phyloP scores from a whole-genome alignment of 2,329 filamentous ascomycete genomes.

The Monilinia fructicola region DNA sequence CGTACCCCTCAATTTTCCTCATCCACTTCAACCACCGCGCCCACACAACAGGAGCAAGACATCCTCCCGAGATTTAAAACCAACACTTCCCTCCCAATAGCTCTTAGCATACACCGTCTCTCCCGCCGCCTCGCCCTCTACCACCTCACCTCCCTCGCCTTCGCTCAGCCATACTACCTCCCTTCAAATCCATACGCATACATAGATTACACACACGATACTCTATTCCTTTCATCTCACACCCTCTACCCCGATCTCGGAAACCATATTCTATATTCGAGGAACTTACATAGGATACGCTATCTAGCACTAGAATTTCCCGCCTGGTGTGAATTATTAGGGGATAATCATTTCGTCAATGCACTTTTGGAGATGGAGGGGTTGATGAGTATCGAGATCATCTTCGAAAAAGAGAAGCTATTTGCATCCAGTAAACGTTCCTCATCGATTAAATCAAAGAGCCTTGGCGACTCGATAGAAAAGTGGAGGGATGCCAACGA shows the following conservation, averaged over 20 bases:
- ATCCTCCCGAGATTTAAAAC: background rate
- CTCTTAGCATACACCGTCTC: slow-evolving; percentile 3
- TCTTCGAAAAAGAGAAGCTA: background rate
- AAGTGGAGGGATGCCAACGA: background rate
- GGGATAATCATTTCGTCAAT: slow-evolving; percentile 20
- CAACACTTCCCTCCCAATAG: background rate
- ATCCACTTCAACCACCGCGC: background rate
- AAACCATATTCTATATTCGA: slow-evolving; percentile 9
- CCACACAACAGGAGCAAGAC: background rate
- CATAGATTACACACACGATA: slow-evolving; percentile 5
- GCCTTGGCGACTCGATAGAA: background rate
- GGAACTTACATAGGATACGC: slow-evolving; percentile 1
- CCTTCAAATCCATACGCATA: slow-evolving; percentile 17
- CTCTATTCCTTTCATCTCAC: background rate
- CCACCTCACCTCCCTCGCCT: background rate
- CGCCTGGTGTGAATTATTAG: background rate
- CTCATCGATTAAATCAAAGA: background rate
- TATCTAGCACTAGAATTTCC: slow-evolving; percentile 1
- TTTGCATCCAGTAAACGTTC: background rate
- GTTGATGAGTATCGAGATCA: background rate
- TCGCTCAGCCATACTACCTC: slow-evolving; percentile 14
- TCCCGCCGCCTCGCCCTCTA: slow-evolving; percentile 13
- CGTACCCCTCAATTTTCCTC: background rate
- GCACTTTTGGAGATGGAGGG: slow-evolving; percentile 18
- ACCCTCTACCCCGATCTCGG: background rate